Evolutionary conservation across 106 monocot genomes (phyloP).

Genomic region (Apostasia shenzhenica): DNA sequence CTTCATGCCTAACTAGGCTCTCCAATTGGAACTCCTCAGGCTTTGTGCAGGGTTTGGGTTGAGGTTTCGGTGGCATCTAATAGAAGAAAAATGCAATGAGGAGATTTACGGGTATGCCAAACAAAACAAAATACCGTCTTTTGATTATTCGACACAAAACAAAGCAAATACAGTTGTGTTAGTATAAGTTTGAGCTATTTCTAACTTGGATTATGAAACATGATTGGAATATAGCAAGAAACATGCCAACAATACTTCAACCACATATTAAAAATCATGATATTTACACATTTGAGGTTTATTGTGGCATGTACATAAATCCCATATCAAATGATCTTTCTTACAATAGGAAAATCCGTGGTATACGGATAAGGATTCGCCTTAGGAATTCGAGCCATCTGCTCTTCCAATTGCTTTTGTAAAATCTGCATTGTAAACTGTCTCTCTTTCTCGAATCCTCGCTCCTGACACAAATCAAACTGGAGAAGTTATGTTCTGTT

Average conservation of each 20-base stretch:
- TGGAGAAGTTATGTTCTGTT: neutral
- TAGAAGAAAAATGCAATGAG: neutral
- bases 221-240: too few relatives aligned
- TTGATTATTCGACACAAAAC: too few relatives aligned
- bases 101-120: too few relatives aligned
- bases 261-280: too few relatives aligned
- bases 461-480: conserved; percentile 37
- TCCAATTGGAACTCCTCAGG: conserved; percentile 79
- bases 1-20: conserved; percentile 74
- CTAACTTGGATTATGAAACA: too few relatives aligned
- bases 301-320: too few relatives aligned
- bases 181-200: too few relatives aligned
- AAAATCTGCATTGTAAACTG: conserved; percentile 35
- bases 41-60: conserved; percentile 68
- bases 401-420: conserved; percentile 67
- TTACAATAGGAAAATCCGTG: conserved; percentile 94
- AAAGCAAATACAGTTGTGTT: too few relatives aligned
- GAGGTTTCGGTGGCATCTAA: conserved; percentile 92
- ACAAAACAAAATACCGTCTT: too few relatives aligned
- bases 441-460: conserved; percentile 74
- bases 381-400: conserved; percentile 59
- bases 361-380: conserved; percentile 88
- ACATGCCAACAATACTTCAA: too few relatives aligned
- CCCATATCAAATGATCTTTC: too few relatives aligned
- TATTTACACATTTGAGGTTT: too few relatives aligned